Base-by-base conservation (phyloP, 495 filamentous ascomycete species). In the Podospora appendiculata region DNA sequence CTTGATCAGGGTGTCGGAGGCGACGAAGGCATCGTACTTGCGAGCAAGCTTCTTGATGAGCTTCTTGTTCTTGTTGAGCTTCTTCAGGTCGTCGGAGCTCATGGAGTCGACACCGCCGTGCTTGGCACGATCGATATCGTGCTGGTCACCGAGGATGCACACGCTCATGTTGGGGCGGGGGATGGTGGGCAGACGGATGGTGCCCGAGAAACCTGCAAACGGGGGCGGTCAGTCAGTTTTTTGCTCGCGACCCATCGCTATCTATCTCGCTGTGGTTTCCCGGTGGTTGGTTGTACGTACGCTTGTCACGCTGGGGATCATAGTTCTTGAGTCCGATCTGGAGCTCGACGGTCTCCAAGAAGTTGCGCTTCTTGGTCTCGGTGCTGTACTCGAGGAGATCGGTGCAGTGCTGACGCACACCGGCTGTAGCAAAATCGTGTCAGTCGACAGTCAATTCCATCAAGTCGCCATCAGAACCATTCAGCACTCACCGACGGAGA, bases 51-150 rank as follows among this genome's bases (percentile, higher is more conserved):
- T 98, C 88, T 98, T 98, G 86, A 98, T 96, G 63, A 98, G 84
- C 85, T 98, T 98, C 86, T 98, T 98, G 88, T 98, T 98, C 88
- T 97, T 98, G 85, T 98, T 98, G 59, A 98, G 87, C 86, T 98
- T 98, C 87, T 97, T 97, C 73, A 98, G 77, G 75, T 98, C 93
- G 64, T 98, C 93, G 56, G 87, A 75, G 68, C 88, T 93, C 91
- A 97, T 97, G 75, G 91, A 90, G 62, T 98, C 93, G 60, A 96
- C 81, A 65, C 88, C 89, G 65, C 89, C 87, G 78, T 98, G 93
- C 84, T 98, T 98, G 57, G 93, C 91, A 78, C 93, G 89, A 71
- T 98, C 93, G 67, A 98, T 95, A 84, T 98, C 93, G 81, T 96
- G 90, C 82, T 98, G 93, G 82, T 98, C 93, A 84, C 93, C 93